Evolutionary conservation across 768 basidiomycete species (phyloP), one percentile per base, ranked within the genome.

Genomic region (Hypsizygus marmoreus): DNA sequence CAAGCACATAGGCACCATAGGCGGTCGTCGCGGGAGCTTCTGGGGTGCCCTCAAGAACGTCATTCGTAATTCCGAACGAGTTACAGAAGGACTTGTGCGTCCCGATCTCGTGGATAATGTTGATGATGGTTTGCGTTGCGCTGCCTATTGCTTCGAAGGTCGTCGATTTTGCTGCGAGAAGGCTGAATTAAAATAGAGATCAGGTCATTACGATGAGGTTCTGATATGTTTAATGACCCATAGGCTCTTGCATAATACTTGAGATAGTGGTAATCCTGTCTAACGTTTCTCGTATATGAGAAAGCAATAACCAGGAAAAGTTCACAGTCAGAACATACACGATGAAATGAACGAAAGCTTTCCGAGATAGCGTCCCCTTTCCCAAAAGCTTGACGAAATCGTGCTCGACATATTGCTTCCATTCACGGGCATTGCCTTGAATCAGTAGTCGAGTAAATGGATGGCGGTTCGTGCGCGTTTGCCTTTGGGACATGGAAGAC

Each of bases 201-300:
- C 8, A 14, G 13, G 40, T 34, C 5, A 12, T 14, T 9, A 13
- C 17, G 13, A 22, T 24, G 11, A 35, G 40, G 23, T 24, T 8
- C 34, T 25, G 36, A 42, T 23, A 14, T 4, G 13, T 2, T 13
- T 13, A 63, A 75, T 34, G 57, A 86, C 85, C 76, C 82, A 45
- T 91, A 82, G n/a, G 86, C 86, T 16, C 91, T 79, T 1, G 87
- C 82, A 57, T 95, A 95, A 64, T 93, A 92, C 54, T 81, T 85
- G 35, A 90, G 71, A 63, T 88, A 91, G 31, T 77, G 74, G 59
- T 91, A 91, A 58, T 92, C 91, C 54, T 93, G 91, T 54, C 88
- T 90, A 31, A 12, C 11, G 13, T 28, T 26, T 49, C 8, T 12
- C 6, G 32, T 22, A 31, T 32, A 25, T 25, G 4, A 11, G 2